These are phyloP conservation scores for Cytospora piceicola DNA, from an alignment of 2,329 filamentous ascomycete species.

Conservation along the genomic window DNA sequence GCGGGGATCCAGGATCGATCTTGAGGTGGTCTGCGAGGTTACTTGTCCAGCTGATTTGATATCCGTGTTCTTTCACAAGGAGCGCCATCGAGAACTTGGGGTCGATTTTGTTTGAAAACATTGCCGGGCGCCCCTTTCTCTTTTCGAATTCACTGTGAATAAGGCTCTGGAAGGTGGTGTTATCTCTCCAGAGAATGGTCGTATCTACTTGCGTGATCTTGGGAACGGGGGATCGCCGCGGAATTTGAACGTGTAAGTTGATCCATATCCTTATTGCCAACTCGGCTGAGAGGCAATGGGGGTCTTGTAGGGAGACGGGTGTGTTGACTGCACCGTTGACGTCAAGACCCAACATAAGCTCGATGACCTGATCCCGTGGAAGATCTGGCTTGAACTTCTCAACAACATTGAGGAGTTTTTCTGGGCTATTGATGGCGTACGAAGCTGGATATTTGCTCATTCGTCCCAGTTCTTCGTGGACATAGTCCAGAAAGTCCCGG, in stretches of 20 bases:
- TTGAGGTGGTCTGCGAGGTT: conserved; percentile 33
- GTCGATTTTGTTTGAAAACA: not conserved
- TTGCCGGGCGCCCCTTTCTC: not conserved
- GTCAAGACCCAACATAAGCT: not conserved
- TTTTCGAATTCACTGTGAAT: not conserved
- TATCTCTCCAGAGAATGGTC: not conserved
- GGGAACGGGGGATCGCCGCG: not conserved
- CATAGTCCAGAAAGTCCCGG: not conserved
- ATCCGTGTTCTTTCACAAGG: conserved; percentile 19
- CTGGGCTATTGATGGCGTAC: not conserved
- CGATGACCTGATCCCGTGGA: not conserved
- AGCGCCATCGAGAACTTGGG: conserved; percentile 10
- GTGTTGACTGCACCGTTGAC: not conserved
- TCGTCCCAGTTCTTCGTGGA: not conserved
- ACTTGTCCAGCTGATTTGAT: conserved; percentile 32
- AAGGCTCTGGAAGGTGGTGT: not conserved
- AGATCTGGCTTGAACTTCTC: not conserved
- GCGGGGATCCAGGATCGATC: conserved; percentile 32
- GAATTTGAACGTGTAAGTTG: not conserved
- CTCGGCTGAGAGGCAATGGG: not conserved
- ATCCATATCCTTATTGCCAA: not conserved
- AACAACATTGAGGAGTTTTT: not conserved
- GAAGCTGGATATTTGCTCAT: not conserved
- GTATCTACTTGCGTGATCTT: not conserved
- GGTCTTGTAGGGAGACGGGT: too few relatives aligned